Evolutionary conservation across 148 eudicot species (phyloP), one percentile per base, ranked within the genome.

Genomic region (Selenicereus undatus): DNA sequence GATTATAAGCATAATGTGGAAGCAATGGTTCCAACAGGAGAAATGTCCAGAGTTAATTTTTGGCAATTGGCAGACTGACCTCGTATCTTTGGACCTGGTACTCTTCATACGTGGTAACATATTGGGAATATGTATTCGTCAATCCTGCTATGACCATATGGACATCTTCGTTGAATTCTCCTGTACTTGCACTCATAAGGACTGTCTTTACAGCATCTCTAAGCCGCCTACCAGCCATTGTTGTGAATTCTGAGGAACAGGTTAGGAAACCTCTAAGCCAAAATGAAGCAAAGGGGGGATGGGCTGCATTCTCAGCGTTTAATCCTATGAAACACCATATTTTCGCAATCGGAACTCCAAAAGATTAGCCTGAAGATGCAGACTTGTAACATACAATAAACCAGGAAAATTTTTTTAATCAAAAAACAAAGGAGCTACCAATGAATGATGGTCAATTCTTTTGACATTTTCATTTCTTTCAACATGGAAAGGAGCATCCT

Each of bases 151-250:
- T 87, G 74, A 95, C 97, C 32, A 95, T 87, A 78, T 93, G 97
- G 76, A 87, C 78, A n/a, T 85, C 88, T 27, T 76, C 82, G 22
- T 85, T 87, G 45, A 90, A 93, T 78, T 87, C 91, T 79, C 84
- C 87, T 79, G 78, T 74, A 62, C 86, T 72, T 71, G 85, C 87
- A 82, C 86, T 89, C 2, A 79, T 86, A 24, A 94, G 91, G 42
- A 88, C 92, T 8, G 80, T 78, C 85, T 75, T 89, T 65, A 95
- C 91, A 78, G 99, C 99, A 87, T 95, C 99, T 76, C 99, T 90
- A 32, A 95, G 94, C 76, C 99, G 92, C 85, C 99, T 91, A 76
- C 99, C 99, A 76, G 99, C 94, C 99, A 95, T 95, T 74, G 99
- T 93, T 73, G 99, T 92, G 91, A 94, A 94, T 82, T 94, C 98